A percentile compares a stretch with the other conserved stretches of the same genome.
phyloP scores from a whole-genome alignment of 495 filamentous ascomycete species.

The Mytilinidion resinicola region DNA sequence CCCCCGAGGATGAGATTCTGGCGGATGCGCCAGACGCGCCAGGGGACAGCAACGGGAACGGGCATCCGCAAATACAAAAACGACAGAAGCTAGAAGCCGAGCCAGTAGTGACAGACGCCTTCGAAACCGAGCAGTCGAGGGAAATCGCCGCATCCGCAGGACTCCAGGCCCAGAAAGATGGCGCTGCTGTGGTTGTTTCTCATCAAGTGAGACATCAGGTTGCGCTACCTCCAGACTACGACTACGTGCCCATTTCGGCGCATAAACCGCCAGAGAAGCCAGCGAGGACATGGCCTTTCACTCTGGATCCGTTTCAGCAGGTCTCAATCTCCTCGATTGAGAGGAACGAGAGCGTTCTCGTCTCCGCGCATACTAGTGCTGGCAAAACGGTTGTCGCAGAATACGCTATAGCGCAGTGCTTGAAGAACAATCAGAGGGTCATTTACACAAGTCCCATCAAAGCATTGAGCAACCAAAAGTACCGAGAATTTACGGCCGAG shows the following conservation, averaged over 20 bases:
- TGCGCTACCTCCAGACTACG: conserved; percentile 84
- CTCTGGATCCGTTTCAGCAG: conserved; percentile 93
- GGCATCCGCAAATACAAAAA: conserved; percentile 56
- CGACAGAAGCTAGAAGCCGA: conserved; percentile 68
- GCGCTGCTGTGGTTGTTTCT: conserved; percentile 66
- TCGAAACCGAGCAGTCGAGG: conserved; percentile 90
- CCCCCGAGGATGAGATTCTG: conserved; percentile 22
- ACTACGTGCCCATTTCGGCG: conserved; percentile 85
- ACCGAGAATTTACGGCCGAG: conserved; percentile 87
- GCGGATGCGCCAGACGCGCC: conserved; percentile 35
- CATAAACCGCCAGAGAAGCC: conserved; percentile 81
- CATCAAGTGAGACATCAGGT: conserved; percentile 99
- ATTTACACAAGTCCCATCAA: conserved; percentile 99
- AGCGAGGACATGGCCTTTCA: conserved; percentile 77
- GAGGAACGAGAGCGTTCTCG: conserved; percentile 88
- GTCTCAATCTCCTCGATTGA: conserved; percentile 89
- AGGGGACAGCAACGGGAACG: conserved; percentile 26
- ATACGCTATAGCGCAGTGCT: conserved; percentile 95
- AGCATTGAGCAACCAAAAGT: conserved; percentile 96
- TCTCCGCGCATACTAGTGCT: conserved; percentile 94
- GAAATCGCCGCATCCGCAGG: conserved; percentile 78
- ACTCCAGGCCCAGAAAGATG: conserved; percentile 62
- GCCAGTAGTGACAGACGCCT: conserved; percentile 85
- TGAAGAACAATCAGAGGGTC: conserved; percentile 94
- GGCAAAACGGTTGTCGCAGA: conserved; percentile 98